phyloP scores from a whole-genome alignment of 345 rosid species.

The Arabidopsis suecica region DNA sequence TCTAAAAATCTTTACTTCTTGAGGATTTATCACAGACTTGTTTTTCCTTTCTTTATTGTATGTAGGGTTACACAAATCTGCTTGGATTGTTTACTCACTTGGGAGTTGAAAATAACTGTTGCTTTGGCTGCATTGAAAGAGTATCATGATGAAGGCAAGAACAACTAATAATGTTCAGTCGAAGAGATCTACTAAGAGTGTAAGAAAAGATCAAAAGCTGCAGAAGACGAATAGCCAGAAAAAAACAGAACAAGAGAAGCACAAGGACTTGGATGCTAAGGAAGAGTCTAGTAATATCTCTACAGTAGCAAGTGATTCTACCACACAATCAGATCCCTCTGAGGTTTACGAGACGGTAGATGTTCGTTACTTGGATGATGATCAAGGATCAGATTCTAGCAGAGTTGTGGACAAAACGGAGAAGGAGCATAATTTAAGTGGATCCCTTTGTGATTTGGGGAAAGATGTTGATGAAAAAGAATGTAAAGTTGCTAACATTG shows the following conservation, averaged over 20 bases:
- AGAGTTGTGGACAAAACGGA: constrained; percentile 52
- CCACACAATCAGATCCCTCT: constrained; percentile 59
- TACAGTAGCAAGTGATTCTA: constrained; percentile 57
- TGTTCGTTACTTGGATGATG: constrained; percentile 71
- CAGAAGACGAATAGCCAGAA: constrained; percentile 57
- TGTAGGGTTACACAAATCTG: constrained; percentile 31
- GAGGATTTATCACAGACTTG: background rate
- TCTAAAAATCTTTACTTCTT: background rate
- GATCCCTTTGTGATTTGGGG: constrained; percentile 36
- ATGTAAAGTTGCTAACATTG: constrained; percentile 45
- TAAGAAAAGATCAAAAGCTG: constrained; percentile 55
- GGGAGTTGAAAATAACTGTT: constrained; percentile 25
- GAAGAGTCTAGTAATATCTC: constrained; percentile 46
- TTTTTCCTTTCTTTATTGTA: background rate
- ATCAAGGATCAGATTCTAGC: constrained; percentile 60
- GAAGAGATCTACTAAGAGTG: constrained; percentile 59
- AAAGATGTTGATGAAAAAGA: constrained; percentile 50
- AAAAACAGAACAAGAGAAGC: constrained; percentile 51
- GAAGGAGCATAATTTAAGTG: constrained; percentile 30
- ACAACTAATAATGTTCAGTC: constrained; percentile 56
- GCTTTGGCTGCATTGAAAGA: constrained; percentile 50
- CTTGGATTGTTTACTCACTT: constrained; percentile 29
- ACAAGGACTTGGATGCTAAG: constrained; percentile 52
- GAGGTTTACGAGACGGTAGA: constrained; percentile 63
- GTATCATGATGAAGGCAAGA: constrained; percentile 59